Conservation (phyloP, 805 yeast species). For the Lipomyces orientalis region DNA sequence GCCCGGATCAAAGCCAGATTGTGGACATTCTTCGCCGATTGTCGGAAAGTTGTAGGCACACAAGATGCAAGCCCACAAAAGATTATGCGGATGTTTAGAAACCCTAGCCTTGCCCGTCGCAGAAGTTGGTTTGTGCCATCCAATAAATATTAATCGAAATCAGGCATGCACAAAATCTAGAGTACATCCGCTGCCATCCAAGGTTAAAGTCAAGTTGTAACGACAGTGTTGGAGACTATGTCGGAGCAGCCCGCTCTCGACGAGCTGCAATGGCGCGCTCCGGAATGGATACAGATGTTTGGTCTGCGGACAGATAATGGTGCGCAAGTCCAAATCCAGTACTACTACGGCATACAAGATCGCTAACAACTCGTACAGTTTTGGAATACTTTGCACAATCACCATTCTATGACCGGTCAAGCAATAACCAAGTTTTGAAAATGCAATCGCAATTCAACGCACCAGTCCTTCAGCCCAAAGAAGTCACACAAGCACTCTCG, state of each 20-base stretch:
- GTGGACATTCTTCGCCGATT: too few species aligned
- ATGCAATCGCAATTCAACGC: slow-evolving; percentile 92
- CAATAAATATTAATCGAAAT: too few species aligned
- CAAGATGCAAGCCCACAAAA: too few species aligned
- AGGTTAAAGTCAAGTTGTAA: neutral
- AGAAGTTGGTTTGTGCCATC: too few species aligned
- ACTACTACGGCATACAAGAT: neutral
- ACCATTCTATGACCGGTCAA: slow-evolving; percentile 92
- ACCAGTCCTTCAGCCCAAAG: slow-evolving; percentile 48
- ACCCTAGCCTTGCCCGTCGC: neutral
- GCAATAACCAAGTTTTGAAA: slow-evolving; percentile 90
- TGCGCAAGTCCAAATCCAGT: neutral
- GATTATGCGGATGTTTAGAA: too few species aligned
- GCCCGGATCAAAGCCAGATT: too few species aligned
- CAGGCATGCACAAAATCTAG: too few species aligned
- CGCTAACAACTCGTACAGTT: slow-evolving; percentile 42
- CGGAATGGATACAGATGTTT: slow-evolving; percentile 93
- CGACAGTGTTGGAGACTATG: neutral
- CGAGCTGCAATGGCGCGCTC: slow-evolving; percentile 87
- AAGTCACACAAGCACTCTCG: slow-evolving; percentile 56
- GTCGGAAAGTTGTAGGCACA: too few species aligned
- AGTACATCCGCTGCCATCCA: too few species aligned
- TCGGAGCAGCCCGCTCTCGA: slow-evolving; percentile 24
- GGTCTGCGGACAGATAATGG: slow-evolving; percentile 83
- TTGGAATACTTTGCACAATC: slow-evolving; percentile 91